Evolutionary conservation across 2,329 filamentous ascomycete genomes (phyloP).

Genomic region (Juglanconis juglandina): DNA sequence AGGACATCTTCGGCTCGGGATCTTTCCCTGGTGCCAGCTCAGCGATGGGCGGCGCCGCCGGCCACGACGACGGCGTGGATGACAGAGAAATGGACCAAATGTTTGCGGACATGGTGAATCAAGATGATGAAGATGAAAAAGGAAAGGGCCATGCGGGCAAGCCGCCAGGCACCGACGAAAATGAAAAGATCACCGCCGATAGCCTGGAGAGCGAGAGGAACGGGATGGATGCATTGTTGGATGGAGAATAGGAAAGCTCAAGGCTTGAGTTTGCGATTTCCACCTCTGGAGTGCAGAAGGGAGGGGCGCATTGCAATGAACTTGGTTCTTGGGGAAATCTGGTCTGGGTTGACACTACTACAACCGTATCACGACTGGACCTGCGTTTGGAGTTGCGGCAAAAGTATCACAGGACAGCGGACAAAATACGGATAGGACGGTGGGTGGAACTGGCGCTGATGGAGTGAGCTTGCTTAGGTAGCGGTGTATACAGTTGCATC

Average conservation of each 20-base stretch:
- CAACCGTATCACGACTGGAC: neutral
- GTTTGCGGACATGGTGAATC: conserved; percentile 54
- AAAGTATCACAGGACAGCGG: neutral
- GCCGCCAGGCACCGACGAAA: neutral
- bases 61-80: conserved; percentile 33
- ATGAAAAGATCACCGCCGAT: conserved; percentile 34
- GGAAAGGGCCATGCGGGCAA: conserved; percentile 24
- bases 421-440: neutral
- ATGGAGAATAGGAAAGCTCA: conserved; percentile 32
- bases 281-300: too few species aligned
- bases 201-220: conserved; percentile 44
- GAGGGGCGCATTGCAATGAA: neutral
- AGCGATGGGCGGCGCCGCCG: conserved; percentile 5
- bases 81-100: conserved; percentile 50
- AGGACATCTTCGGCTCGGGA: conserved; percentile 48
- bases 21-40: conserved; percentile 36
- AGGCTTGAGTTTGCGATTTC: neutral
- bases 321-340: neutral
- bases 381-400: neutral
- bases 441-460: neutral
- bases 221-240: conserved; percentile 43
- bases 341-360: neutral
- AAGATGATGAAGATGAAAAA: conserved; percentile 47
- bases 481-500: neutral
- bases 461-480: neutral